Evolutionary conservation across 2,329 filamentous ascomycete species (phyloP), one percentile per base, ranked within the genome.

Genomic region (Penicillium sp.): DNA sequence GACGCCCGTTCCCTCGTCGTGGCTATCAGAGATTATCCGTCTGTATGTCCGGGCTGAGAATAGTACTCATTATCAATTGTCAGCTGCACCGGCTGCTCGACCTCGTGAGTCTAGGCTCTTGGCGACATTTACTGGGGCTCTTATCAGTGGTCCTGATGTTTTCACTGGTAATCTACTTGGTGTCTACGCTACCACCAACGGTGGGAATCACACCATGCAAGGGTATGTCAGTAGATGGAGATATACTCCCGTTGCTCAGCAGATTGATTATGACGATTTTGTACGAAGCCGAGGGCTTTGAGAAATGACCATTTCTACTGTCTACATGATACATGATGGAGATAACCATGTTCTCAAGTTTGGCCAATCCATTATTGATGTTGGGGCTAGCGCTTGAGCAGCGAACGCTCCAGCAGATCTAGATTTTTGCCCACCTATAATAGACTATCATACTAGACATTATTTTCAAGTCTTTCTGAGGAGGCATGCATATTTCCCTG

Each of bases 201-300:
- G 55, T n/a, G 55, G 55, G 38, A 48, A 49, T 13, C 55, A 57
- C 14, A 26, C 28, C 6, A 51, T 57, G 55, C 25, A 57, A 42
- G 55, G 55, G 37, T 51, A 57, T 19, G 43, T 57, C 26, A 57
- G 55, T 51, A n/a, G 55, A 30, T 57, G 55, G 55, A 48, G 55
- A n/a, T 57, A 57, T 30, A 57, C 55, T 3, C 55, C 55, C 8
- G 22, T 49, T 14, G 55, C 43, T 19, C 55, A 57, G 22, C 43
- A 57, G 45, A 57, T 57, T 16, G 45, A 38, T 16, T 43, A 57
- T 33, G 19, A 49, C 8, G 30, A 49, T 16, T 30, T 49, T 33
- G 19, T 48, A 13, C n/a, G 5, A 6, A 35, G 35, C 25, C 13
- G n/a, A 30, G 10, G 30, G n/a, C 4, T 33, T 14, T 35, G 30